These are phyloP conservation scores for Spergularia azorica DNA, from an alignment of 179 eudicot species.

Conservation along the genomic window DNA sequence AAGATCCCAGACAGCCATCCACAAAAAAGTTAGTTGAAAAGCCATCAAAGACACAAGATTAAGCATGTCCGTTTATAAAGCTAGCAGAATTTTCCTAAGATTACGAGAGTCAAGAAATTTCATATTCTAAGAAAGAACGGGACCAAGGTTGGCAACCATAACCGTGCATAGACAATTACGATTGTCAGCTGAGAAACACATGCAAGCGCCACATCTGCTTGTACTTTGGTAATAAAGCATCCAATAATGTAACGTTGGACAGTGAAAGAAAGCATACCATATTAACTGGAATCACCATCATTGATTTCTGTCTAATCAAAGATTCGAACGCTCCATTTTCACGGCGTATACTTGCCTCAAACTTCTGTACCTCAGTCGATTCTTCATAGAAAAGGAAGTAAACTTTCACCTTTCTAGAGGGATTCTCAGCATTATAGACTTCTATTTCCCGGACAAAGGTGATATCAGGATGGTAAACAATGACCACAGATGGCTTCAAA, in stretches of 20 bases:
- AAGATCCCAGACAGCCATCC: not conserved
- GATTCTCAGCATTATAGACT: conserved; percentile 85
- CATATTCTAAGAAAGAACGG: too few species aligned
- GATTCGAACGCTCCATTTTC: conserved; percentile 97
- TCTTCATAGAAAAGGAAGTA: conserved; percentile 92
- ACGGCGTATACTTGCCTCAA: conserved; percentile 90
- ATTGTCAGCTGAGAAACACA: too few species aligned
- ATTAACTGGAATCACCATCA: conserved; percentile 94
- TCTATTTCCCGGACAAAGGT: conserved; percentile 91
- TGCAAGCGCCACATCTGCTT: too few species aligned
- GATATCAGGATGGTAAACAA: conserved; percentile 89
- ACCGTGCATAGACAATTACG: too few species aligned
- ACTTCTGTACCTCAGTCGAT: conserved; percentile 92
- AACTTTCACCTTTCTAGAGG: conserved; percentile 72
- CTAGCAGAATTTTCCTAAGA: too few species aligned
- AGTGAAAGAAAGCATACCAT: conserved; percentile 45
- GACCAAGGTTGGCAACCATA: too few species aligned
- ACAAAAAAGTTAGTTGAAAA: too few species aligned
- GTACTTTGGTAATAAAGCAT: too few species aligned
- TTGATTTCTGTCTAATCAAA: conserved; percentile 88
- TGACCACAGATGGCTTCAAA: conserved; percentile 74
- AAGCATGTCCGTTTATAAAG: too few species aligned
- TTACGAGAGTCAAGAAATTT: too few species aligned
- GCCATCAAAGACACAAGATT: too few species aligned
- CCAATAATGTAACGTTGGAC: too few species aligned